Conservation (phyloP, 139 green algal genomes). For the Pseudopediastrum boryanum region DNA sequence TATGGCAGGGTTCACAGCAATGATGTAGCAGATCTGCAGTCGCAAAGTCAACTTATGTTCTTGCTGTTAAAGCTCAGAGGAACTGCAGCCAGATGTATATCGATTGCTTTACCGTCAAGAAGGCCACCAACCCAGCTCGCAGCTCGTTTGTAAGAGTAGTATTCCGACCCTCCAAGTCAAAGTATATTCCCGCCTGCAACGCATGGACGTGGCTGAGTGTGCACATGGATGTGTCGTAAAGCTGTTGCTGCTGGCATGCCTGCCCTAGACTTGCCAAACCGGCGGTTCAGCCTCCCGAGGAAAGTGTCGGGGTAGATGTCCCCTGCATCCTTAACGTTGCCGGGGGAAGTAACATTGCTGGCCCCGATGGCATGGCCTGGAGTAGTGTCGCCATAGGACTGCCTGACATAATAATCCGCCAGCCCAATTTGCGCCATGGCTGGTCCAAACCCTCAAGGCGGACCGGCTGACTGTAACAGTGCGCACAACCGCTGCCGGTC, state of each 20-base stretch:
- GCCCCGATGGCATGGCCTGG: no score
- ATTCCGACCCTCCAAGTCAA: slow-evolving; percentile 41
- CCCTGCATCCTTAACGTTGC: not conserved
- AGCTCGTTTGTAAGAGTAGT: slow-evolving; percentile 69
- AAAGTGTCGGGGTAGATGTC: not conserved
- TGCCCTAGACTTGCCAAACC: slow-evolving; percentile 23
- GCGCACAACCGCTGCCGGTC: no score
- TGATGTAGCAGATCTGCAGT: slow-evolving; percentile 74
- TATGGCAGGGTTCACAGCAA: slow-evolving; percentile 76
- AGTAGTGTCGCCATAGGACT: no score
- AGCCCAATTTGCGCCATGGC: slow-evolving; percentile 29
- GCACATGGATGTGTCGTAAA: not conserved
- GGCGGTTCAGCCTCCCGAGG: slow-evolving; percentile 4
- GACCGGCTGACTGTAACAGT: no score
- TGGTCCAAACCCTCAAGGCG: no score
- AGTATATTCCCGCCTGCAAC: slow-evolving; percentile 22
- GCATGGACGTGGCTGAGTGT: not conserved
- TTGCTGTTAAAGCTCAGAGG: not conserved
- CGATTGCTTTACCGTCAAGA: slow-evolving; percentile 57
- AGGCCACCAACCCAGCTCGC: slow-evolving; percentile 73
- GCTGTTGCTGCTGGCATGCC: not conserved
- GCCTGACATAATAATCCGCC: slow-evolving; percentile 19
- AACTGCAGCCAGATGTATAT: not conserved
- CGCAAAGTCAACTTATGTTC: not conserved
- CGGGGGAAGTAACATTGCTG: not conserved